Evolutionary conservation across 139 green algal species (phyloP), one percentile per base, ranked within the genome.

Genomic region (Zygnema cylindricum): DNA sequence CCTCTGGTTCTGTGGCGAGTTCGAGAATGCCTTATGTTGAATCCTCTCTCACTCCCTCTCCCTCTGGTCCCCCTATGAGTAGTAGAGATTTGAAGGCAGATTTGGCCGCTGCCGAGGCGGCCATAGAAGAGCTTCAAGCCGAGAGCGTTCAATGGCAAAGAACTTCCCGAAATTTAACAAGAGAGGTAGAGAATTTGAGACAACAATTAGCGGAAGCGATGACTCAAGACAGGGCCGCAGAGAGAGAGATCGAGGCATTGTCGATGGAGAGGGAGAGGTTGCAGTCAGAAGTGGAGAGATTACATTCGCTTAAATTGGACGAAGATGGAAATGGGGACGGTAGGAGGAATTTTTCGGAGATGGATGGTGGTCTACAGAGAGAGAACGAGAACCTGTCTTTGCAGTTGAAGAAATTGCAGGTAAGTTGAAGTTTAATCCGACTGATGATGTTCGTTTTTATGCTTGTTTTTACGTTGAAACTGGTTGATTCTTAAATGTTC

Each of bases 61-160:
- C 7, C 16, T 7, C 16, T 7, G 49, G 49, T 7, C 49, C 49
- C 16, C 49, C 49, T 63, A 16, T 63, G 7, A 63, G 49, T 63
- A 87, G 32, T 25, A 23, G 81, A 42, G 81, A 87, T 33, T 87
- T 85, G 21, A 42, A 35, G 25, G 83, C 32, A 22, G 83, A 88
- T 42, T 76, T 88, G 69, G 83, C 35, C n/a, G 83, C 83, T 33
- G 83, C 83, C 21, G 83, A 88, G 83, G 83, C 83, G 22, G 83
- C 83, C 25, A 88, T 88, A 38, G 83, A 88, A 39, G 83, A 88
- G 69, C 83, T 88, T 1, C 83, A 88, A 42, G 3, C 11, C 25
- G 83, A 88, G 23, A 77, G 35, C 54, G 36, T 88, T 43, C 69
- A 36, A 35, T 88, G 55, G 40, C 83, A 88, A 39, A 73, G 54